phyloP scores from a whole-genome alignment of 2,329 filamentous ascomycete genomes.

The Colletotrichum truncatum region DNA sequence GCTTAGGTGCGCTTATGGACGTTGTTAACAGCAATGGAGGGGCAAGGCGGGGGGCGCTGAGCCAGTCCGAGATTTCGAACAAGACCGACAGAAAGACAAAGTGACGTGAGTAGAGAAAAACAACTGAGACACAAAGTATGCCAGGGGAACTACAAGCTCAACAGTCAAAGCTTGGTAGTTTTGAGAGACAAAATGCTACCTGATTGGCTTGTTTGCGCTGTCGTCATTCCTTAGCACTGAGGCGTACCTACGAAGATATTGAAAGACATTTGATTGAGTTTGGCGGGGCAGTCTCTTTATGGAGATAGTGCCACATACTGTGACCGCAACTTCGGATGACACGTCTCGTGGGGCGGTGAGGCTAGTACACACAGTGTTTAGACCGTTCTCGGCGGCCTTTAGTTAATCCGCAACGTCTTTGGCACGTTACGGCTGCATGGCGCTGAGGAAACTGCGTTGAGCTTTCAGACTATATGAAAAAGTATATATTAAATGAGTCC shows the following conservation, averaged over 20 bases:
- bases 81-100: background rate
- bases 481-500: too few relatives aligned
- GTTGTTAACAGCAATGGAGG: conserved; percentile 17
- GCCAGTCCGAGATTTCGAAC: conserved; percentile 7
- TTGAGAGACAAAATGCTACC: background rate
- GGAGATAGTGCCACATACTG: conserved; percentile 7
- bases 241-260: conserved; percentile 25
- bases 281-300: conserved; percentile 21
- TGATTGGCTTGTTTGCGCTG: conserved; percentile 27
- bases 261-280: conserved; percentile 21
- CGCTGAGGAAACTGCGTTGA: background rate
- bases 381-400: background rate
- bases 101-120: background rate
- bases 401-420: conserved; percentile 16
- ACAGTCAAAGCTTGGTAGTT: background rate
- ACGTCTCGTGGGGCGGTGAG: background rate
- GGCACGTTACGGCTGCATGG: background rate
- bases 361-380: conserved; percentile 20
- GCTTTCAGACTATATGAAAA: too few relatives aligned
- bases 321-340: conserved; percentile 20
- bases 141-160: background rate
- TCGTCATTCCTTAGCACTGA: conserved; percentile 23
- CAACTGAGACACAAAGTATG: background rate
- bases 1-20: background rate
- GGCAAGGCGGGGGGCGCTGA: conserved; percentile 11